phyloP scores from a whole-genome alignment of 352 stramenopile genomes.

The Pythium phragmiticola region DNA sequence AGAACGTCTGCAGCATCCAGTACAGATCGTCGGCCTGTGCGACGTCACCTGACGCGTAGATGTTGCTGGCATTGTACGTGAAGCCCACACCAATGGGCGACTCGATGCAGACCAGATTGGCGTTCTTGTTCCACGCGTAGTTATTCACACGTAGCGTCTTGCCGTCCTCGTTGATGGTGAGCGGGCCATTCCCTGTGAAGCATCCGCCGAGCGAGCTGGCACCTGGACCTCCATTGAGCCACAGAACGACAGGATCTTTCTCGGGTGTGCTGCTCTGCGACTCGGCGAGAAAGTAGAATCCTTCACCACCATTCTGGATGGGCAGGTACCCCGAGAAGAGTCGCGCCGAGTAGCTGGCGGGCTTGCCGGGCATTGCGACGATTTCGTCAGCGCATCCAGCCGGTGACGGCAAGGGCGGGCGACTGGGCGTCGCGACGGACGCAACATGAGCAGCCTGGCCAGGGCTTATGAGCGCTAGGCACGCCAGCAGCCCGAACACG shows the following conservation, averaged over 20 bases:
- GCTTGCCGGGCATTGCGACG: conserved; percentile 15
- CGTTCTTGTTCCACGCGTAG: conserved; percentile 87
- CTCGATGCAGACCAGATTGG: conserved; percentile 75
- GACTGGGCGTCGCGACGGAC: background rate
- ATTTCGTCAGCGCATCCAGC: conserved; percentile 22
- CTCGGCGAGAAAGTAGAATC: conserved; percentile 49
- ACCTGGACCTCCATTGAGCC: conserved; percentile 91
- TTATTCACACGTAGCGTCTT: conserved; percentile 59
- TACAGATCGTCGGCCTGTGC: conserved; percentile 47
- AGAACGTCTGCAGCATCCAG: conserved; percentile 71
- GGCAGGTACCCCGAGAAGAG: conserved; percentile 61
- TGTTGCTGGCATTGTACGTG: conserved; percentile 1
- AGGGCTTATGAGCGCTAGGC: conserved; percentile 4
- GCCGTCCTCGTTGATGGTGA: conserved; percentile 48
- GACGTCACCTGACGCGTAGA: conserved; percentile 44
- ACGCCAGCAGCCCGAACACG: conserved; percentile 2
- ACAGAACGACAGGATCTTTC: conserved; percentile 82
- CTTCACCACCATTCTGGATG: conserved; percentile 46
- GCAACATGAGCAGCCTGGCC: background rate
- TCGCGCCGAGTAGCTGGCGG: conserved; percentile 20
- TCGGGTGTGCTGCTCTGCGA: conserved; percentile 38
- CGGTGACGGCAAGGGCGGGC: background rate
- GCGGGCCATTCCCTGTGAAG: conserved; percentile 78
- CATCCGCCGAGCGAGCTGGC: conserved; percentile 83
- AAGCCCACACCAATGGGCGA: background rate